Evolutionary conservation across 257 asterid genomes (phyloP).

Genomic region (Capsicum chinense): DNA sequence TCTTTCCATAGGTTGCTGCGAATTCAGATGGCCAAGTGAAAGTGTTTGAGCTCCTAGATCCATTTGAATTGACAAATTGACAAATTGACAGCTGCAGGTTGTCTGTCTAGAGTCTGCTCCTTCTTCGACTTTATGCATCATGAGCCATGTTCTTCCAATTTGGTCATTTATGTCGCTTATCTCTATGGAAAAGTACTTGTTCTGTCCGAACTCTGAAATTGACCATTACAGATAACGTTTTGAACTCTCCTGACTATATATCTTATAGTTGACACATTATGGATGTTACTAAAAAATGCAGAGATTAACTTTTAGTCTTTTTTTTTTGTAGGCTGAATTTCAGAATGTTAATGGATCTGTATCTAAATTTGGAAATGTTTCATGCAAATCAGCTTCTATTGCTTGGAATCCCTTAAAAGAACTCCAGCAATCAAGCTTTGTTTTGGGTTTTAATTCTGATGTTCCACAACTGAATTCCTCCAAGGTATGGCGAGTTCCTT

Average conservation of each 20-base stretch:
- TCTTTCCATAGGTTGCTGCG: slow-evolving; percentile 68
- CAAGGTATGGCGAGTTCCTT: slow-evolving; percentile 55
- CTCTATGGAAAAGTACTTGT: neutral
- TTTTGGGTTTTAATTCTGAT: slow-evolving; percentile 80
- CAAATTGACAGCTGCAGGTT: slow-evolving; percentile 99
- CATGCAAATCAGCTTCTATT: slow-evolving; percentile 73
- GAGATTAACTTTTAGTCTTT: neutral
- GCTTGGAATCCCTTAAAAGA: slow-evolving; percentile 91
- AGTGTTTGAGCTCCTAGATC: slow-evolving; percentile 78
- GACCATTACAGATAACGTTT: neutral
- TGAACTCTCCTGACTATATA: neutral
- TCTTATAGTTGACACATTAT: neutral
- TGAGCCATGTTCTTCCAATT: neutral
- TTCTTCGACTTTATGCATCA: neutral
- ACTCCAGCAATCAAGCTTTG: slow-evolving; percentile 67
- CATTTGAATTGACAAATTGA: slow-evolving; percentile 83
- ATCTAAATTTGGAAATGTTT: slow-evolving; percentile 68
- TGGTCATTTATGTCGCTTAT: too few relatives aligned
- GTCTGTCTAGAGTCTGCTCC: neutral
- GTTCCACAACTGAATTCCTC: slow-evolving; percentile 69
- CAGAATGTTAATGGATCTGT: slow-evolving; percentile 75
- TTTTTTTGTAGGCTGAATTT: slow-evolving; percentile 70
- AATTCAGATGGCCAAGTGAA: slow-evolving; percentile 82
- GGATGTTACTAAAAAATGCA: neutral
- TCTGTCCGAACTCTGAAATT: neutral